Percentiles rank a stretch among this genome's conserved stretches.
phyloP scores from a whole-genome alignment of 1,139 yeast genomes.

The Chernovozyma aurita region DNA sequence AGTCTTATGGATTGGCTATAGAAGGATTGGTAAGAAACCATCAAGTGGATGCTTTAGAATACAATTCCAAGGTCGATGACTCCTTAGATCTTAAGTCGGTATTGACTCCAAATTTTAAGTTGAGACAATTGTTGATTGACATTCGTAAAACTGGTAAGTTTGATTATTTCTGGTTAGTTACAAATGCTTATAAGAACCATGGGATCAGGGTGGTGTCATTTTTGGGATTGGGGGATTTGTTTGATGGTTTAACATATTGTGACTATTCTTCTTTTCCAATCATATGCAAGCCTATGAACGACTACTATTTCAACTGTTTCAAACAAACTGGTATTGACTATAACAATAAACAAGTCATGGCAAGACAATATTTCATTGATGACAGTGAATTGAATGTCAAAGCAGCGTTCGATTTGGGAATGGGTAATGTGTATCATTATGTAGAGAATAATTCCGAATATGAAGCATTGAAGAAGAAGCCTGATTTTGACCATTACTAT shows the following conservation, averaged over 20 bases:
- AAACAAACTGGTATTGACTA: conserved; percentile 56
- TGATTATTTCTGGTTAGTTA: conserved; percentile 71
- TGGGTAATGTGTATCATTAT: conserved; percentile 54
- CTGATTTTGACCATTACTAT: conserved; percentile 33
- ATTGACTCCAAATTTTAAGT: conserved; percentile 51
- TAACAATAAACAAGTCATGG: conserved; percentile 30
- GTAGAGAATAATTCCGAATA: conserved; percentile 49
- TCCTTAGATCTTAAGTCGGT: conserved; percentile 80
- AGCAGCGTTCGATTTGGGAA: conserved; percentile 49
- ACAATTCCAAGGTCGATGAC: conserved; percentile 86
- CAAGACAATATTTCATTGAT: conserved; percentile 61
- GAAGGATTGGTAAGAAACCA: conserved; percentile 86
- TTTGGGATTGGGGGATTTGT: conserved; percentile 82
- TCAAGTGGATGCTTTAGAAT: conserved; percentile 81
- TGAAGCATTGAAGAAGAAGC: conserved; percentile 21
- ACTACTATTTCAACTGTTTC: conserved; percentile 50
- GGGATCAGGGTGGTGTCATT: conserved; percentile 73
- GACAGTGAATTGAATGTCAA: conserved; percentile 68
- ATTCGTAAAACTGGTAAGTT: conserved; percentile 35
- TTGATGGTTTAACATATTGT: conserved; percentile 91
- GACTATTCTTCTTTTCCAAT: conserved; percentile 69
- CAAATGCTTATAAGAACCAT: conserved; percentile 91
- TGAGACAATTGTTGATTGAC: conserved; percentile 48
- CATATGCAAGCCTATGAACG: conserved; percentile 81
- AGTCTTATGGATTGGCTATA: conserved; percentile 85